Evolutionary conservation across 805 yeast species (phyloP).

Genomic region (Ogataea methanolica): DNA sequence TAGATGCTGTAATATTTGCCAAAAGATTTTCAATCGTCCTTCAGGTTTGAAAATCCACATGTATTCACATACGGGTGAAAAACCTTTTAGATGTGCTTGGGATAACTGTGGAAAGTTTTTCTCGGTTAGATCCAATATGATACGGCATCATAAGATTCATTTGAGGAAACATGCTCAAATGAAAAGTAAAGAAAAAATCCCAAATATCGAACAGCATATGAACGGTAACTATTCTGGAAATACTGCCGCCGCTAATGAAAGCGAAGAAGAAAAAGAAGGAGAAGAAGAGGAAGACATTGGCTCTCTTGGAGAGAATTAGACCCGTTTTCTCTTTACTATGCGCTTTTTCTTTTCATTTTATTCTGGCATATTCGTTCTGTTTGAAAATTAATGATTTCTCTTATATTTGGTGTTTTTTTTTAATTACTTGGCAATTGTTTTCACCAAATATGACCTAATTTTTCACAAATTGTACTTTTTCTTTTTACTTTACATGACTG

Average conservation of each 20-base stretch:
- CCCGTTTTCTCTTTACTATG: too few relatives aligned
- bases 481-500: too few relatives aligned
- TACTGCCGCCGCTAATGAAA: neutral
- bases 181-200: slow-evolving; percentile 4
- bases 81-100: slow-evolving; percentile 63
- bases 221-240: neutral
- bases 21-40: slow-evolving; percentile 76
- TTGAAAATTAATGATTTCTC: too few relatives aligned
- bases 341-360: neutral
- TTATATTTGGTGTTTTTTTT: too few relatives aligned
- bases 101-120: slow-evolving; percentile 63
- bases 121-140: slow-evolving; percentile 75
- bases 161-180: slow-evolving; percentile 20
- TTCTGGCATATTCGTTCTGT: too few relatives aligned
- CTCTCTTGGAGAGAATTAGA: neutral
- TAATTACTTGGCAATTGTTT: too few relatives aligned
- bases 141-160: slow-evolving; percentile 73
- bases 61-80: slow-evolving; percentile 79
- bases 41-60: slow-evolving; percentile 76
- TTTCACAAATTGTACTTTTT: too few relatives aligned
- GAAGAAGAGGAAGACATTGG: slow-evolving; percentile 3
- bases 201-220: neutral
- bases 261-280: neutral
- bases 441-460: too few relatives aligned
- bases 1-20: slow-evolving; percentile 47